Conservation (phyloP, 306 rosid species). For the Acacia acuminata region DNA sequence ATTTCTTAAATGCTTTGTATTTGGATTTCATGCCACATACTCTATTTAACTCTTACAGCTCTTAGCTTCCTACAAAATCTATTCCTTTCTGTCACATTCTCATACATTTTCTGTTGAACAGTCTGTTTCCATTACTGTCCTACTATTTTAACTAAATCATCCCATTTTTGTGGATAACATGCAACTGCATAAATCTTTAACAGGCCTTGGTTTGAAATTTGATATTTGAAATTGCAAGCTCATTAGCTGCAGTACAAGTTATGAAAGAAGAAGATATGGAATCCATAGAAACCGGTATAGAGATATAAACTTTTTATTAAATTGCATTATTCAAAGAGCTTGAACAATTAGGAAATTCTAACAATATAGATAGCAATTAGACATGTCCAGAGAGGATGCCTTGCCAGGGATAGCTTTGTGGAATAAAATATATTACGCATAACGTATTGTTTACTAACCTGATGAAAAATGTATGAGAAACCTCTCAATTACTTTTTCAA, state of each 20-base stretch:
- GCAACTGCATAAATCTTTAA: background rate
- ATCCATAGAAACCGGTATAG: background rate
- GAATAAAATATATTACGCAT: background rate
- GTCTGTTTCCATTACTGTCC: background rate
- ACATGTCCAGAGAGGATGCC: background rate
- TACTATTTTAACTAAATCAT: background rate
- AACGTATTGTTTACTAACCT: background rate
- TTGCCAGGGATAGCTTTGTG: background rate
- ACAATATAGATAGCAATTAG: background rate
- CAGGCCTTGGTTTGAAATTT: background rate
- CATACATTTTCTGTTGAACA: background rate
- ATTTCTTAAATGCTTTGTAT: slow-evolving; percentile 14
- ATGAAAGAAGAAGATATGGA: background rate
- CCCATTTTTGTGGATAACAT: slow-evolving; percentile 10
- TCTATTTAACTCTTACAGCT: slow-evolving; percentile 1
- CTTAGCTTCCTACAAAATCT: slow-evolving; percentile 7
- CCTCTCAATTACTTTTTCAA: background rate
- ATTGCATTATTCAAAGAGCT: background rate
- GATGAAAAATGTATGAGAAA: background rate
- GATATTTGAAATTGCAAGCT: slow-evolving; percentile 8
- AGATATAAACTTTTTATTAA: too few relatives aligned
- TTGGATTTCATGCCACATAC: background rate
- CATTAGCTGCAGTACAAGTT: background rate
- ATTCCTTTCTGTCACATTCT: slow-evolving; percentile 11
- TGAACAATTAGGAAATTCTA: background rate